Evolutionary conservation across 768 basidiomycete species (phyloP).

Genomic region (Rhodotorula taiwanensis): DNA sequence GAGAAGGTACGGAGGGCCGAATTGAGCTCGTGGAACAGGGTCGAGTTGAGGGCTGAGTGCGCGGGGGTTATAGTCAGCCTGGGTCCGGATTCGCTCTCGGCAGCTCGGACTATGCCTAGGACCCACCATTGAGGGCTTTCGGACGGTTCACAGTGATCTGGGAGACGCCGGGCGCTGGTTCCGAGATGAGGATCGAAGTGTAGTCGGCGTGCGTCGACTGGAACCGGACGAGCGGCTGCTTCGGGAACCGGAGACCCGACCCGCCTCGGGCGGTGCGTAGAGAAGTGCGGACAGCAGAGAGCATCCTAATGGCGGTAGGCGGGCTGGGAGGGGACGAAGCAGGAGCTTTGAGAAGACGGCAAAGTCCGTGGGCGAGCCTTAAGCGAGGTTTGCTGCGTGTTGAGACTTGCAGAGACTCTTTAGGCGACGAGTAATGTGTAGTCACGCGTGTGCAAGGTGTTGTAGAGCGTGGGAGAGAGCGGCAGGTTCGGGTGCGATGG

Average conservation of each 20-base stretch:
- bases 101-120: constrained; percentile 37
- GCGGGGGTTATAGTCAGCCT: no score
- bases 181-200: constrained; percentile 38
- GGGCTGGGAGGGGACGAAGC: no score
- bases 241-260: not conserved
- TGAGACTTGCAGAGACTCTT: no score
- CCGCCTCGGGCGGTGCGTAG: not conserved
- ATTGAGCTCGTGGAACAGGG: constrained; percentile 75
- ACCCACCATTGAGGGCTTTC: constrained; percentile 55
- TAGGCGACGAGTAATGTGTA: no score
- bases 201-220: constrained; percentile 20
- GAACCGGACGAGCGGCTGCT: constrained; percentile 5
- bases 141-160: constrained; percentile 84
- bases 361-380: no score
- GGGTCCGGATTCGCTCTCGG: constrained; percentile 49
- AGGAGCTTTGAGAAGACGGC: no score
- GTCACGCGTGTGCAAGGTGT: no score
- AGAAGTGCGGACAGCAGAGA: constrained; percentile 7
- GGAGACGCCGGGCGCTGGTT: constrained; percentile 38
- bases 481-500: no score
- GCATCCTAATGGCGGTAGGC: constrained; percentile 33
- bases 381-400: no score
- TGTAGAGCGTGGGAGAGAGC: no score
- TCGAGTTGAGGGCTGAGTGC: constrained; percentile 59
- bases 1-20: constrained; percentile 66